These are phyloP conservation scores for Hypomontagnella monticulosa DNA, from an alignment of 495 filamentous ascomycete genomes.

Conservation along the genomic window DNA sequence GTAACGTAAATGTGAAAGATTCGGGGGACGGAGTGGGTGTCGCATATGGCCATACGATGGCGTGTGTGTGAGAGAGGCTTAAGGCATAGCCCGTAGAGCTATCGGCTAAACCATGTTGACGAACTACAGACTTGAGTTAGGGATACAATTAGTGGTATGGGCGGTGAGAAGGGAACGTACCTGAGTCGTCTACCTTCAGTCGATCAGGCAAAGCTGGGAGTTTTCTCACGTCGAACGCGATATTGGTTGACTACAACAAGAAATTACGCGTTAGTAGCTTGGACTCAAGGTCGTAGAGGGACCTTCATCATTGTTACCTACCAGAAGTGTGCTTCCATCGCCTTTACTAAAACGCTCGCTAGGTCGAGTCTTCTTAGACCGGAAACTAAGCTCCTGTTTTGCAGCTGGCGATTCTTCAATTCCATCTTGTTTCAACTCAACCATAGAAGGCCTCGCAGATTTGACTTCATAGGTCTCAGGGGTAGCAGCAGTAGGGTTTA, in stretches of 20 bases:
- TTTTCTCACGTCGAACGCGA: constrained; percentile 85
- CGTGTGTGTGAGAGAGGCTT: constrained; percentile 78
- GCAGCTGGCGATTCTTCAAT: constrained; percentile 53
- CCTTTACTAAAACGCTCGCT: constrained; percentile 64
- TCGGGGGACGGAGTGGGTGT: constrained; percentile 70
- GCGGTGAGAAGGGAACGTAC: constrained; percentile 54
- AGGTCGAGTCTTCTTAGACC: constrained; percentile 66
- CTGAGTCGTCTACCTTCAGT: constrained; percentile 67
- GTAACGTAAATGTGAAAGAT: constrained; percentile 78
- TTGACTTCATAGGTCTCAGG: constrained; percentile 61
- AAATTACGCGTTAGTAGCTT: constrained; percentile 36
- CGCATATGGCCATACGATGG: constrained; percentile 89
- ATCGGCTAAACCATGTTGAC: constrained; percentile 71
- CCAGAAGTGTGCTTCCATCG: constrained; percentile 71
- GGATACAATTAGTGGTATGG: constrained; percentile 42
- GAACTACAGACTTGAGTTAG: constrained; percentile 49
- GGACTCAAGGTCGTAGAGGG: constrained; percentile 6
- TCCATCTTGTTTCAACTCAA: constrained; percentile 55
- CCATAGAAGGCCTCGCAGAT: constrained; percentile 52
- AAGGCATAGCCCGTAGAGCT: constrained; percentile 77
- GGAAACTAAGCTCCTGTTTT: constrained; percentile 67
- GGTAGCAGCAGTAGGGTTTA: constrained; percentile 53
- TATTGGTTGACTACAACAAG: constrained; percentile 76
- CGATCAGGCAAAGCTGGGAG: constrained; percentile 82
- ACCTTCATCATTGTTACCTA: constrained; percentile 50